Percentiles rank a stretch among this genome's conserved stretches.
Conservation (phyloP, 768 basidiomycete species). For the Podaxis sp. region DNA sequence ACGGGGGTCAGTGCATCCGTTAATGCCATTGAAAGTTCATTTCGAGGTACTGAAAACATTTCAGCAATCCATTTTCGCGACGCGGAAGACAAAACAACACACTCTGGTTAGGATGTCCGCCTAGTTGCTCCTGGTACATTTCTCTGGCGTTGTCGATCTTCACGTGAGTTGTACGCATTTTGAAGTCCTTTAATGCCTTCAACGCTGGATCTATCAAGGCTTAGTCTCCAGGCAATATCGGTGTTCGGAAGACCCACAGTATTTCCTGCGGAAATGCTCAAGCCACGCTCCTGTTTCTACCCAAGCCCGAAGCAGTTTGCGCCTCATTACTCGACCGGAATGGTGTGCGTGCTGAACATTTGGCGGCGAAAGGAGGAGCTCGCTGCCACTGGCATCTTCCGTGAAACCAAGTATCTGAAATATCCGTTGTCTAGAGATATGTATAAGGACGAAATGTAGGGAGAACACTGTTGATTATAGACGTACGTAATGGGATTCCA, state of each 20-base stretch:
- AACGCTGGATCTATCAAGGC: conserved; percentile 38
- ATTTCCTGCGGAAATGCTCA: conserved; percentile 48
- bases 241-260: conserved; percentile 32
- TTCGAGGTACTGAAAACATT: conserved; percentile 46
- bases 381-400: conserved; percentile 34
- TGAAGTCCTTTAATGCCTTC: conserved; percentile 46
- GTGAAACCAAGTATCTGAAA: conserved; percentile 44
- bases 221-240: conserved; percentile 8
- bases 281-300: conserved; percentile 72
- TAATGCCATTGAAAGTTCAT: conserved; percentile 42
- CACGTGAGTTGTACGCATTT: conserved; percentile 41
- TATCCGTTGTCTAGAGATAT: conserved; percentile 35
- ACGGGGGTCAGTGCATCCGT: conserved; percentile 35
- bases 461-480: conserved; percentile 3
- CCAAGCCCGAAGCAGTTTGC: conserved; percentile 76
- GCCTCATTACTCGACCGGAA: conserved; percentile 50
- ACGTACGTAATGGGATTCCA: conserved; percentile 62
- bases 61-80: conserved; percentile 10
- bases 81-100: conserved; percentile 20
- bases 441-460: not conserved
- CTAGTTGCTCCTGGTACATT: conserved; percentile 69
- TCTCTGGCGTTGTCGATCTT: conserved; percentile 61
- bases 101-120: conserved; percentile 81
- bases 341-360: conserved; percentile 42
- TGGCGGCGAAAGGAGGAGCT: conserved; percentile 54